Conservation (phyloP, 2,329 filamentous ascomycete genomes). For the Trematosphaeria pertusa region DNA sequence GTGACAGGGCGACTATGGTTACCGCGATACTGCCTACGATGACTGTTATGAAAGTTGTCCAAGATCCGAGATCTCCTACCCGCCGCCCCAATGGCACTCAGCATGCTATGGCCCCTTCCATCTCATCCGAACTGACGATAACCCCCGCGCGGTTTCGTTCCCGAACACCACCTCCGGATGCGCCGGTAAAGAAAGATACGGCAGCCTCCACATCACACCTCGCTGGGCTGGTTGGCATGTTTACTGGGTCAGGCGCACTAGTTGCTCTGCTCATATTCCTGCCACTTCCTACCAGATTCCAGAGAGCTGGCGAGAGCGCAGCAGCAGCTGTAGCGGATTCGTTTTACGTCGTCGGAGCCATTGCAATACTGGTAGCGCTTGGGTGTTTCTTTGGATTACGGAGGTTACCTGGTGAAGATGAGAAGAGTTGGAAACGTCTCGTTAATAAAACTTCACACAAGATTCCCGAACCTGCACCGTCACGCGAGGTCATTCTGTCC, state of each 20-base stretch:
- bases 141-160: slow-evolving; percentile 65
- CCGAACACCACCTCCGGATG: slow-evolving; percentile 20
- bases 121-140: slow-evolving; percentile 77
- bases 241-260: slow-evolving; percentile 90
- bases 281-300: slow-evolving; percentile 83
- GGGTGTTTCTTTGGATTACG: slow-evolving; percentile 82
- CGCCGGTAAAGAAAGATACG: slow-evolving; percentile 26
- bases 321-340: slow-evolving; percentile 78
- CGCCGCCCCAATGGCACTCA: slow-evolving; percentile 51
- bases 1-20: slow-evolving; percentile 80
- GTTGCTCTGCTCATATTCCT: slow-evolving; percentile 83
- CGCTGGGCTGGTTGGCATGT: slow-evolving; percentile 88
- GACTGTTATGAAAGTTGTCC: slow-evolving; percentile 48
- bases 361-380: slow-evolving; percentile 75
- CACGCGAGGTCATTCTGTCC: slow-evolving; percentile 66
- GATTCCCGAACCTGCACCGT: slow-evolving; percentile 15
- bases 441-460: slow-evolving; percentile 36
- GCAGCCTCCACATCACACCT: slow-evolving; percentile 65
- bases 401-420: slow-evolving; percentile 72
- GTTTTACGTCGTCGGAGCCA: slow-evolving; percentile 82
- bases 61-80: slow-evolving; percentile 35
- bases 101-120: slow-evolving; percentile 69
- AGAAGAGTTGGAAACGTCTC: slow-evolving; percentile 69
- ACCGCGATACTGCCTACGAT: slow-evolving; percentile 87
- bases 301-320: slow-evolving; percentile 73